Base-by-base conservation (phyloP, 441 rosid genomes). In the Syzygium syzygioides region DNA sequence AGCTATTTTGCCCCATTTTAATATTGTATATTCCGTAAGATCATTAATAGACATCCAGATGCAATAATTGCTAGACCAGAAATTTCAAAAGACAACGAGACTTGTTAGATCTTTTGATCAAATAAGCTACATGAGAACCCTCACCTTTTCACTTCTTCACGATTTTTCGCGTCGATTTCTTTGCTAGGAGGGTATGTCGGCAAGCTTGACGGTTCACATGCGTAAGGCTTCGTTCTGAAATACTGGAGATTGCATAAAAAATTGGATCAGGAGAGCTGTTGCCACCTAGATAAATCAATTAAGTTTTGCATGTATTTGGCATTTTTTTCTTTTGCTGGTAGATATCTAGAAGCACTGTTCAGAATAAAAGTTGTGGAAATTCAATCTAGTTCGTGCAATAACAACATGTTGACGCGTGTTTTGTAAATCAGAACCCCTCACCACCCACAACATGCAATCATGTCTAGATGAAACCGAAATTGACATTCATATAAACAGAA, bases 191-290 rank as follows among this genome's bases (percentile, higher is more conserved):
- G 95, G 91, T 96, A 96, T 87, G 92, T 89, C 37, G 99, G 98
- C 92, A 97, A 91, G 92, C 94, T 95, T 90, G 98, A 96, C 34
- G 98, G 98, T 86, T 97, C 98, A 92, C 98, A 97, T 54, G 99
- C 96, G 87, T 95, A 91, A 91, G 99, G 99, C 89, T 92, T 93
- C 86, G 95, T 87, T 37, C 93, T 92, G 90, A 91, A 95, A 92
- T 93, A 92, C 98, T 95, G 94, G 88, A 88, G 86, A 79, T 86
- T 56, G 30, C 53, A 83, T 41, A 68, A 62, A 87, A 56, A 55
- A 34, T 12, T 76, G 83, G 1, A 76, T 76, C 52, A 76, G 52
- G 28, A 76, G 83, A 71, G 50, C 83, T 41, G 52, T 37, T 76
- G 52, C n/a, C 83, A 23, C 52, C 52, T 76, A 76, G 83, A 76